Base-by-base conservation (phyloP, 495 filamentous ascomycete genomes). In the Pyronema omphalodes region DNA sequence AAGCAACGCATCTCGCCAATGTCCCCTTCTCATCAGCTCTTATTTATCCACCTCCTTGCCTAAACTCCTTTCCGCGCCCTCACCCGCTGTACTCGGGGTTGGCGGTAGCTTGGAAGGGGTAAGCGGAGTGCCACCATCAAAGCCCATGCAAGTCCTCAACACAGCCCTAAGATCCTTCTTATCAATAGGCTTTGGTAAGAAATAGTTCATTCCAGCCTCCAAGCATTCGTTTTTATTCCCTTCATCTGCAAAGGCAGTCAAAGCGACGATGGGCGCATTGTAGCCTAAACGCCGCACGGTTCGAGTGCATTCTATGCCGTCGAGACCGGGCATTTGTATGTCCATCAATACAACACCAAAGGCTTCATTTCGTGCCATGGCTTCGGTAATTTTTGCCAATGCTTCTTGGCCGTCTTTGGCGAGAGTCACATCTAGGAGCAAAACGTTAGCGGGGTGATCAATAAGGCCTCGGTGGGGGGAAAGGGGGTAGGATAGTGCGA, bases 381-480 rank as follows among this genome's bases (percentile, higher is more conserved):
- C 82, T 11, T 77, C 76, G 62, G 86, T 86, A 41, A 95, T 88
- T 7, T 80, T 73, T 44, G 93, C 86, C 51, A 83, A 82, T 7
- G 88, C 88, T 59, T 94, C 87, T 62, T 89, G 86, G 3, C 88
- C 88, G 66, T 95, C 84, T 61, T 85, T 82, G 36, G 85, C 84
- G 44, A 87, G 76, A 6, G 78, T 84, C 14, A 87, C 80, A 58
- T 87, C 86, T 76, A 51, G 6, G 37, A 29, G 51, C 23, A 29
- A 5, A 29, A 29, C 1, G 23, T 68, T 60, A 69, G 65, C 51
- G 45, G 14, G 8, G 12, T 12, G 23, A 18, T 51, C 29, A 49
- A 23, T 3, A 4, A 44, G 54, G 36, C 53, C 9, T n/a, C 39
- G n/a, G n/a, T n/a, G n/a, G n/a, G n/a, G n/a, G n/a, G n/a, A 29